Base-by-base conservation (phyloP, 1,139 yeast genomes). In the Magnusiomyces magnusii region DNA sequence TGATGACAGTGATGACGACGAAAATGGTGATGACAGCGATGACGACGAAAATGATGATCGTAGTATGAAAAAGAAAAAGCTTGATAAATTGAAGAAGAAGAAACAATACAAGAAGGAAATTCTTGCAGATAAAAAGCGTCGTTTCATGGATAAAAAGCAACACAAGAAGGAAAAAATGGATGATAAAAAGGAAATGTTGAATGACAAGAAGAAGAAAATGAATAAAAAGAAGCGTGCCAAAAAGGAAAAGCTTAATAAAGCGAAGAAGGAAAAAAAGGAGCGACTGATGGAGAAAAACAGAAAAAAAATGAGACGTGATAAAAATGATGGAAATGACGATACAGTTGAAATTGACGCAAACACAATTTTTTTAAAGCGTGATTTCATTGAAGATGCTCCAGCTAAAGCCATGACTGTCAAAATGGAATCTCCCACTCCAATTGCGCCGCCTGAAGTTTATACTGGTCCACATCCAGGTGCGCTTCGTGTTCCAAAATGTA, bases 401-500 rank as follows among this genome's bases (percentile, higher is more conserved):
- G 19, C 5, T 3, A 39, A 39, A 3, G 44, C 17, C 5, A 9
- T 39, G 10, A 10, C 19, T 17, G 19, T 39, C 19, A 39, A 39
- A 39, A 39, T 39, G 44, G 44, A 21, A 47, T 27, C 2, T 25
- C 34, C 51, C 5, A 47, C 27, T 3, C 41, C 25, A 3, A 41
- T 31, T 50, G 53, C 39, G 17, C 23, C 36, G 2, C 53, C 53
- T 2, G 53, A 50, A 50, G 17, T 50, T 5, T 50, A 50, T n/a
- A 19, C 27, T 10, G 53, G 53, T n/a, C 53, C 53, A 28, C 36
- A n/a, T 17, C 53, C 53, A 28, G 53, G 53, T 19, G 53, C 53
- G 3, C 13, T 50, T 19, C 53, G 53, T 17, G 39, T 50, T n/a
- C 53, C 53, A 2, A 27, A 34, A 15, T 50, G 53, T 27, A 15